Percentiles rank a stretch among this genome's conserved stretches.
Evolutionary conservation across 75 land plant genomes (phyloP).

Genomic region (Pinus taeda): DNA sequence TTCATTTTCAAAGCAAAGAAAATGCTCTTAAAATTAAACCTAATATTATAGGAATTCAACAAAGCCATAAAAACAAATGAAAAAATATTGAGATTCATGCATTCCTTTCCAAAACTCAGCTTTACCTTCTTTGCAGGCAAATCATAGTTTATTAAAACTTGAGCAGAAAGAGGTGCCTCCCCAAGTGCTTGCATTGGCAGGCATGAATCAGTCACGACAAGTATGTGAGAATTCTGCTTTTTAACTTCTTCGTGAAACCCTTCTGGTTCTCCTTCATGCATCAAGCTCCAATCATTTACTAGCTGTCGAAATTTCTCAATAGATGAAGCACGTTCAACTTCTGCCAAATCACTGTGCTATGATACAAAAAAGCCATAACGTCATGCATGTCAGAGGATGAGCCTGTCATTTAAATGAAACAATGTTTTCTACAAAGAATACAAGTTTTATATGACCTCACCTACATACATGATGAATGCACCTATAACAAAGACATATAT

Average conservation of each 20-base stretch:
- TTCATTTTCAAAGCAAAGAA: background rate
- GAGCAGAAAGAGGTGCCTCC: slow-evolving; percentile 69
- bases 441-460: background rate
- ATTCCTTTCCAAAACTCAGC: background rate
- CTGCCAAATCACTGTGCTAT: slow-evolving; percentile 92
- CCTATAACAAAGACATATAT: background rate
- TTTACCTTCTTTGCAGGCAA: slow-evolving; percentile 65
- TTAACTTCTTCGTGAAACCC: slow-evolving; percentile 14
- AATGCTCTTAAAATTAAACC: background rate
- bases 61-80: background rate
- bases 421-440: background rate
- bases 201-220: slow-evolving; percentile 88
- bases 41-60: background rate
- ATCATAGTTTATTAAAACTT: slow-evolving; percentile 79
- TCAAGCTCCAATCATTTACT: slow-evolving; percentile 55
- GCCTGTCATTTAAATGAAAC: background rate
- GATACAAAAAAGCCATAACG: background rate
- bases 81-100: background rate
- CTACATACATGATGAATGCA: background rate
- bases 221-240: slow-evolving; percentile 40
- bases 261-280: slow-evolving; percentile 13
- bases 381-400: background rate
- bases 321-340: slow-evolving; percentile 50
- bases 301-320: slow-evolving; percentile 59
- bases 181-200: slow-evolving; percentile 67